Percentiles rank a stretch among this genome's conserved stretches.
phyloP scores from a whole-genome alignment of 306 rosid genomes.

The Hippophae rhamnoides region DNA sequence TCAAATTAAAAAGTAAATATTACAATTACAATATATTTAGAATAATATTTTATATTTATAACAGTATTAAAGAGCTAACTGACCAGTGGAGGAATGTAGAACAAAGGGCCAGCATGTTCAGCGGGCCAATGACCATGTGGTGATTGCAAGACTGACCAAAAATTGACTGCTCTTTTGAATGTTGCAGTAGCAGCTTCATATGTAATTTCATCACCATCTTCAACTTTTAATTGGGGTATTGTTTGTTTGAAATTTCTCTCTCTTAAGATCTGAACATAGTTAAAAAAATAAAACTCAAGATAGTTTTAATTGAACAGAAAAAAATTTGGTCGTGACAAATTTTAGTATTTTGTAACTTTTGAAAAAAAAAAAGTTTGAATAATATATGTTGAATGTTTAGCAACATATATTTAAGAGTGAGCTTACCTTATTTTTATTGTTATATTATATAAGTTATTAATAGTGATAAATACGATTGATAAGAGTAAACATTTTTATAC shows the following conservation, averaged over 20 bases:
- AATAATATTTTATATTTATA: not conserved
- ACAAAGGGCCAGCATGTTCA: constrained; percentile 52
- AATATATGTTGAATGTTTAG: no score
- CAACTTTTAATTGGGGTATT: constrained; percentile 28
- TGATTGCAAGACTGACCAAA: constrained; percentile 45
- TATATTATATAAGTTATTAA: no score
- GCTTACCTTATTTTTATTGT: no score
- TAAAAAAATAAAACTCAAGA: no score
- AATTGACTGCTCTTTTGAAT: constrained; percentile 36
- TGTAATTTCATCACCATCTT: constrained; percentile 36
- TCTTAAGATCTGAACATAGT: constrained; percentile 27
- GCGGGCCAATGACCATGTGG: constrained; percentile 90
- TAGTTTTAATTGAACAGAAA: no score
- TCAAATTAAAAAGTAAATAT: no score
- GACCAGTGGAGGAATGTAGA: constrained; percentile 56
- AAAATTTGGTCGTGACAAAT: no score
- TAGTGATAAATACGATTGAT: no score
- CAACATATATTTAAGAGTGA: no score
- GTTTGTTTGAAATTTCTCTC: constrained; percentile 50
- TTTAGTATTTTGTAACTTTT: no score
- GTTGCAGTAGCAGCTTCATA: constrained; percentile 21
- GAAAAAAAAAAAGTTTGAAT: no score
- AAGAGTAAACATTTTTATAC: no score
- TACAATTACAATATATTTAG: not conserved
- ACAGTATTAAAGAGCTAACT: not conserved